A percentile compares a stretch with the other conserved stretches of the same genome.
Evolutionary conservation across 106 monocot genomes (phyloP).

Genomic region (Vanilla planifolia): DNA sequence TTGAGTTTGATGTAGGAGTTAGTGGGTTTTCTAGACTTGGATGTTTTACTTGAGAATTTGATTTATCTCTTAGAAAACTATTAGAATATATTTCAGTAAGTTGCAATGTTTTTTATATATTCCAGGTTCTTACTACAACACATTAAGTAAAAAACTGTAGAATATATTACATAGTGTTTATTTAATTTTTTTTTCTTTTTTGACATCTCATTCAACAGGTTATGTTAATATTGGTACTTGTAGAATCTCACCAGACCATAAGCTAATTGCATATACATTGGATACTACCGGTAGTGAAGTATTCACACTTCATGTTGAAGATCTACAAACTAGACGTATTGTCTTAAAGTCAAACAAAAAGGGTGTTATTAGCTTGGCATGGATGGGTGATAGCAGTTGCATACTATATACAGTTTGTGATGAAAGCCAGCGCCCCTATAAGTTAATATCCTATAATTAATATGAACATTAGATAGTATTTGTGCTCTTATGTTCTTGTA

Average conservation of each 20-base stretch:
- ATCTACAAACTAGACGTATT: conserved; percentile 46
- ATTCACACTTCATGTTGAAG: conserved; percentile 73
- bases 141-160: too few relatives aligned
- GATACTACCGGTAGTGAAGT: conserved; percentile 68
- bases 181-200: conserved; percentile 11
- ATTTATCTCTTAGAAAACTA: too few relatives aligned
- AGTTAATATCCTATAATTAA: conserved; percentile 13
- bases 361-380: conserved; percentile 80
- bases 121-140: too few relatives aligned
- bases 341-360: conserved; percentile 31
- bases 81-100: too few relatives aligned
- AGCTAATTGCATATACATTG: conserved; percentile 85
- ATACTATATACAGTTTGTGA: conserved; percentile 81
- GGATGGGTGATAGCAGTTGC: conserved; percentile 48
- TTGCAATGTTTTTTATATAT: too few relatives aligned
- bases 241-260: conserved; percentile 81
- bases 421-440: conserved; percentile 76
- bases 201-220: conserved; percentile 35
- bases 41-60: too few relatives aligned
- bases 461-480: neutral
- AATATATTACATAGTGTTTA: too few relatives aligned
- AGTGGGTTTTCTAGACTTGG: too few relatives aligned
- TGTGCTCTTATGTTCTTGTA: neutral
- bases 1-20: too few relatives aligned
- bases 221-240: conserved; percentile 96